Evolutionary conservation across 192 early-diverging fungal genomes (phyloP).

Genomic region (Coemansia sp.): DNA sequence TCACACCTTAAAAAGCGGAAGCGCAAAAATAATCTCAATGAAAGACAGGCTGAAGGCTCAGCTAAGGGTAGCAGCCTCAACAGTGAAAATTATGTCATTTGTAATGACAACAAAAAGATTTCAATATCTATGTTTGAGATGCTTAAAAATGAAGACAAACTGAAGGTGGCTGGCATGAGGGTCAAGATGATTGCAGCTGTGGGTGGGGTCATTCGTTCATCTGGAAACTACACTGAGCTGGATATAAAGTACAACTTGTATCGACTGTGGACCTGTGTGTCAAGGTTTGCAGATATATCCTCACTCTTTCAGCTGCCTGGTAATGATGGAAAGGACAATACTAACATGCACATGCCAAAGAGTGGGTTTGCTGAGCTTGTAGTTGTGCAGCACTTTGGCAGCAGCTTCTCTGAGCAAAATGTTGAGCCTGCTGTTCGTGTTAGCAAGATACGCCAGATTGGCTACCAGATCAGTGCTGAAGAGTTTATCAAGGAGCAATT

Average conservation of each 20-base stretch:
- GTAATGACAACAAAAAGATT: slow-evolving; percentile 18
- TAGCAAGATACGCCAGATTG: slow-evolving; percentile 15
- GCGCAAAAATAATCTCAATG: no score
- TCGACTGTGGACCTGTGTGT: slow-evolving; percentile 43
- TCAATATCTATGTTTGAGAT: slow-evolving; percentile 30
- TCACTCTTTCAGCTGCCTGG: slow-evolving; percentile 4
- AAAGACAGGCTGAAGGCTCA: no score
- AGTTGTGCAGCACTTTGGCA: slow-evolving; percentile 24
- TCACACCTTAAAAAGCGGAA: slow-evolving; percentile 12
- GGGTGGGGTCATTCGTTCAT: slow-evolving; percentile 24
- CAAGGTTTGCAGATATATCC: slow-evolving; percentile 5
- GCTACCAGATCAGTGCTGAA: background rate
- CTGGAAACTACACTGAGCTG: background rate
- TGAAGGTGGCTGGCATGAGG: slow-evolving; percentile 32
- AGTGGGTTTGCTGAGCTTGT: slow-evolving; percentile 49
- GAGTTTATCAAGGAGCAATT: slow-evolving; percentile 22
- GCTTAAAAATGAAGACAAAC: slow-evolving; percentile 38
- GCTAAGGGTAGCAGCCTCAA: background rate
- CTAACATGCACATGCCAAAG: no score
- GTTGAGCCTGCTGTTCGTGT: slow-evolving; percentile 35
- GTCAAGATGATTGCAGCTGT: slow-evolving; percentile 37
- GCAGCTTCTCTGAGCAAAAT: slow-evolving; percentile 13
- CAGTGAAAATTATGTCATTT: slow-evolving; percentile 8
- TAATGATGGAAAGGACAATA: background rate
- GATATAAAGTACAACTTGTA: slow-evolving; percentile 43